These are phyloP conservation scores for Cucurbita moschata DNA, from an alignment of 306 rosid genomes.

Conservation along the genomic window DNA sequence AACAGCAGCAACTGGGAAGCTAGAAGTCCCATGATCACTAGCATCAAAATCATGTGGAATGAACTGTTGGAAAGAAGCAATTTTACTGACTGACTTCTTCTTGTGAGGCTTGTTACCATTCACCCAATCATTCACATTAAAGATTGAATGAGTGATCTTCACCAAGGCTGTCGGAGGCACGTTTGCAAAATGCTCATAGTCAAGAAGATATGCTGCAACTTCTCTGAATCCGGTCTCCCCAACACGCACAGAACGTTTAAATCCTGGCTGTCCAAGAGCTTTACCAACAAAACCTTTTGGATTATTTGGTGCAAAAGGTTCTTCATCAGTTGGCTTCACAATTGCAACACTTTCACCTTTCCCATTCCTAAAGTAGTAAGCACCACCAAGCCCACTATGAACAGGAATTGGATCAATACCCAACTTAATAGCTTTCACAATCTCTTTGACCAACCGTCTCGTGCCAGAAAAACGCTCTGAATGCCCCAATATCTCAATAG, in stretches of 20 bases:
- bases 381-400: conserved; percentile 90
- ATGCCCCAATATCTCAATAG: conserved; percentile 74
- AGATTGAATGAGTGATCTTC: conserved; percentile 91
- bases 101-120: conserved; percentile 45
- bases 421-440: conserved; percentile 58
- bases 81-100: conserved; percentile 77
- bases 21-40: conserved; percentile 94
- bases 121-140: conserved; percentile 81
- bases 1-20: conserved; percentile 82
- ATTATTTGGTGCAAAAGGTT: conserved; percentile 95
- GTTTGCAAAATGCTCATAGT: conserved; percentile 69
- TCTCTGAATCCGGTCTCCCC: conserved; percentile 97
- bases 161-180: conserved; percentile 94
- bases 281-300: conserved; percentile 95
- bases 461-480: conserved; percentile 34
- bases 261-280: conserved; percentile 90
- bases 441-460: conserved; percentile 42
- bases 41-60: conserved; percentile 96
- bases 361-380: conserved; percentile 67
- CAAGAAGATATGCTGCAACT: conserved; percentile 90
- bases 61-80: conserved; percentile 87
- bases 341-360: conserved; percentile 72
- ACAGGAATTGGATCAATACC: conserved; percentile 84
- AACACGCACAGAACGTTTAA: conserved; percentile 82
- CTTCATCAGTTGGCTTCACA: conserved; percentile 98